Percentiles rank a stretch among this genome's conserved stretches.
Conservation (phyloP, 805 yeast genomes). For the Starmerella ratchasimensis region DNA sequence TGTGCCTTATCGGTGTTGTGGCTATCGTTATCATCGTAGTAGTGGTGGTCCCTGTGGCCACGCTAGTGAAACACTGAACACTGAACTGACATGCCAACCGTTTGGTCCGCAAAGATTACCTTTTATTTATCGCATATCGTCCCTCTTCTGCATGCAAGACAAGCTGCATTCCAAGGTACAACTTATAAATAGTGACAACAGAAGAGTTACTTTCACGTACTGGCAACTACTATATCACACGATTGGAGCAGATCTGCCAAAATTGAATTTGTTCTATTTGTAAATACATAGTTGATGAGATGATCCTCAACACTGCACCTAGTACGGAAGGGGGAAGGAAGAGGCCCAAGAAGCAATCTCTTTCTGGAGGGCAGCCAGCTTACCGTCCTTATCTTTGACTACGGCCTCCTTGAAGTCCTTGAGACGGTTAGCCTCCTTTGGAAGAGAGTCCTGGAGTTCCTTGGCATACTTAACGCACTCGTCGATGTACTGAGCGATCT, state of each 20-base stretch:
- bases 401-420: conserved; percentile 88
- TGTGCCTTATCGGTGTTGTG: conserved; percentile 69
- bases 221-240: too few species aligned
- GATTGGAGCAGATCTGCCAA: too few species aligned
- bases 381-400: conserved; percentile 49
- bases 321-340: conserved; percentile 32
- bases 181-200: too few species aligned
- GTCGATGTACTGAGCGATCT: conserved; percentile 70
- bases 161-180: too few species aligned
- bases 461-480: conserved; percentile 63
- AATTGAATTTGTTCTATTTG: too few species aligned
- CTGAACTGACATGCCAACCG: too few species aligned
- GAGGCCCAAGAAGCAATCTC: conserved; percentile 82
- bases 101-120: too few species aligned
- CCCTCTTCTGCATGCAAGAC: too few species aligned
- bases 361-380: conserved; percentile 49
- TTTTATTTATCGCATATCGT: conserved; percentile 2
- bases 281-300: not conserved
- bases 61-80: conserved; percentile 42
- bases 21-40: conserved; percentile 71
- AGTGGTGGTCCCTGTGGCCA: conserved; percentile 82
- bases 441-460: conserved; percentile 62
- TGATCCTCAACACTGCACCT: not conserved
- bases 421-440: conserved; percentile 79
- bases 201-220: too few species aligned